Conservation (phyloP, 768 basidiomycete species). For the Coprinopsis marcescibilis region DNA sequence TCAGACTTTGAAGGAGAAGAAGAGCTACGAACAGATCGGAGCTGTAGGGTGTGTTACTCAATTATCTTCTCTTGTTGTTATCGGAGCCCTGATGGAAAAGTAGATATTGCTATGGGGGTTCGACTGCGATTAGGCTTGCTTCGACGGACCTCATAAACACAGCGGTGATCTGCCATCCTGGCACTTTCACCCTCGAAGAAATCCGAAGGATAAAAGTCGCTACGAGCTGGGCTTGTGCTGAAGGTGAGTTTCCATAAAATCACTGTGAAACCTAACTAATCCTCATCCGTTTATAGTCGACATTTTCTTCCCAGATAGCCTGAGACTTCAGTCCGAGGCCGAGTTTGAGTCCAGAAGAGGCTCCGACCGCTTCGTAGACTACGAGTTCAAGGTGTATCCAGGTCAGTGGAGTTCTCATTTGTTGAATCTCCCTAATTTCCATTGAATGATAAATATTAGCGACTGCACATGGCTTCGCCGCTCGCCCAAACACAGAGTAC, state of each 20-base stretch:
- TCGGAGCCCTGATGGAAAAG: not conserved
- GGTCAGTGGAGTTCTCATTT: slow-evolving; percentile 20
- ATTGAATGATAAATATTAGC: slow-evolving; percentile 18
- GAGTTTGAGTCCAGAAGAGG: slow-evolving; percentile 30
- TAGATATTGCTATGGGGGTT: slow-evolving; percentile 42
- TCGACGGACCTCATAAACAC: slow-evolving; percentile 30
- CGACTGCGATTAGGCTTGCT: slow-evolving; percentile 31
- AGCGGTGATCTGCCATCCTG: slow-evolving; percentile 39
- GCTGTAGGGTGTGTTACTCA: slow-evolving; percentile 27
- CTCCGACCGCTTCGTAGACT: slow-evolving; percentile 32
- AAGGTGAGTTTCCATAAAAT: slow-evolving; percentile 23
- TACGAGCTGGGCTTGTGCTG: slow-evolving; percentile 34
- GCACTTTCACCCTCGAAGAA: slow-evolving; percentile 25
- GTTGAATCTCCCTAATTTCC: not conserved
- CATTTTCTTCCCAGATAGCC: slow-evolving; percentile 24
- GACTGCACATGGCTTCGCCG: slow-evolving; percentile 42
- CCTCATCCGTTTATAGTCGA: slow-evolving; percentile 26
- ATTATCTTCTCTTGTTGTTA: not conserved
- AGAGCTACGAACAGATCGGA: slow-evolving; percentile 36
- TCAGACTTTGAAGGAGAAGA: slow-evolving; percentile 26
- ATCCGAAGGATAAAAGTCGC: slow-evolving; percentile 34
- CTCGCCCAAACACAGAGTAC: slow-evolving; percentile 32
- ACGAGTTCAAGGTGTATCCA: slow-evolving; percentile 41
- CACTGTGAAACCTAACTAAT: not conserved
- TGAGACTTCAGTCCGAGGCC: slow-evolving; percentile 30